Conservation (phyloP, 2,329 filamentous ascomycete genomes). For the Pyrenochaeta sp. region DNA sequence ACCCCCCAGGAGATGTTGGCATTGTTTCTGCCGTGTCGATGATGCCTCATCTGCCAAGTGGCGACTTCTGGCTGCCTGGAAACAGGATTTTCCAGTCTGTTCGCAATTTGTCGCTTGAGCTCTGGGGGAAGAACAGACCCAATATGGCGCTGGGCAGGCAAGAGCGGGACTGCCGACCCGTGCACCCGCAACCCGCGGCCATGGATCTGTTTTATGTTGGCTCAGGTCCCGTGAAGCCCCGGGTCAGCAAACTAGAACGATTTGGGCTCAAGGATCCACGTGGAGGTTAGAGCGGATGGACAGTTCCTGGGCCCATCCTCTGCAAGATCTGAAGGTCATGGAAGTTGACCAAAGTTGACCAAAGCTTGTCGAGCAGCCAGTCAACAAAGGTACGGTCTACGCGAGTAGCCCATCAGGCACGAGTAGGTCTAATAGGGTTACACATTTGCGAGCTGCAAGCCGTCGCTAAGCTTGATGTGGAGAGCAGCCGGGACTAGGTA, state of each 20-base stretch:
- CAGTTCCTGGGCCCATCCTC: neutral
- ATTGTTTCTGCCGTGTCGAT: neutral
- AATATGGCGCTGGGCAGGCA: conserved; percentile 12
- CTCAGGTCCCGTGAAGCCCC: conserved; percentile 17
- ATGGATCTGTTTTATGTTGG: conserved; percentile 20
- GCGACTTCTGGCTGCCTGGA: neutral
- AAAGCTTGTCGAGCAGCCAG: neutral
- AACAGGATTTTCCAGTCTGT: conserved; percentile 9
- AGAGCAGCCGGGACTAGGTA: conserved; percentile 11
- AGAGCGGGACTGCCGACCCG: conserved; percentile 28
- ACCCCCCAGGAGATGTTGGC: neutral
- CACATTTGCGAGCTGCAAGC: conserved; percentile 6
- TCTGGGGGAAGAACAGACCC: conserved; percentile 8
- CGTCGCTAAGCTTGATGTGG: conserved; percentile 15
- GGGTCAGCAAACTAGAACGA: conserved; percentile 13
- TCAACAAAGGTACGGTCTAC: neutral
- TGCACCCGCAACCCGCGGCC: conserved; percentile 23
- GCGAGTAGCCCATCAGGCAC: neutral
- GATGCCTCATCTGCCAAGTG: neutral
- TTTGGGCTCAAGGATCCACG: neutral
- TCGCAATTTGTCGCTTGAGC: conserved; percentile 1
- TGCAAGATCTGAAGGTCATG: neutral
- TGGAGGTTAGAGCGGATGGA: neutral
- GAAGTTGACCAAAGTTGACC: neutral
- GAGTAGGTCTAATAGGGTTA: neutral